Evolutionary conservation across 2,329 filamentous ascomycete genomes (phyloP).

Genomic region (Diaporthe sp.): DNA sequence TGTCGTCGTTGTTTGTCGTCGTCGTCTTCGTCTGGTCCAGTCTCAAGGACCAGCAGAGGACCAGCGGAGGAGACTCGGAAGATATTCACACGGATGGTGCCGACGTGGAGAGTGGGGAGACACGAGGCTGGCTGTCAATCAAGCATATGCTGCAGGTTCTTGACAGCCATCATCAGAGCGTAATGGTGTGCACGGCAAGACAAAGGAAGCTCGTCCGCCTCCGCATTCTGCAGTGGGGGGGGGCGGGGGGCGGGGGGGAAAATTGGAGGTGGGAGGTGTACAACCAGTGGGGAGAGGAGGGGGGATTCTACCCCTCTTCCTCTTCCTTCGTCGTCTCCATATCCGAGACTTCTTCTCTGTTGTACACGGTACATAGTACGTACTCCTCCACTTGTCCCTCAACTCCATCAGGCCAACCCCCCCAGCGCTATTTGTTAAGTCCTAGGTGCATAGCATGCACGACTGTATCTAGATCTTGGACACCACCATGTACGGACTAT

Average conservation of each 20-base stretch:
- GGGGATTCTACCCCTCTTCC: not conserved
- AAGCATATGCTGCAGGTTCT: not conserved
- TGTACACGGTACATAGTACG: not conserved
- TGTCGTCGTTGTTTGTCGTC: not conserved
- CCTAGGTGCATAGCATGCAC: too few relatives aligned
- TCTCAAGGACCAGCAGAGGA: not conserved
- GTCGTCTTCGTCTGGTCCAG: not conserved
- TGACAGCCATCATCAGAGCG: not conserved
- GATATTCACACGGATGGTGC: not conserved
- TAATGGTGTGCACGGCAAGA: not conserved
- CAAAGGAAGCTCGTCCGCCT: not conserved
- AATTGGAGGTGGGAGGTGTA: not conserved
- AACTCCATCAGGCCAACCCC: too few relatives aligned
- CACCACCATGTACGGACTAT: too few relatives aligned
- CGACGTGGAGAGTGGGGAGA: not conserved
- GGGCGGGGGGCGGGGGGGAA: not conserved
- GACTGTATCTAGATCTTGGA: too few relatives aligned
- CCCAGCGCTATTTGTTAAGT: too few relatives aligned
- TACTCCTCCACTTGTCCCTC: too few relatives aligned
- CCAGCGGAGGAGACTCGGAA: not conserved
- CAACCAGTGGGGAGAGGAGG: not conserved
- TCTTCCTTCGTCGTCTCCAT: not conserved
- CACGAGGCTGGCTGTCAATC: not conserved
- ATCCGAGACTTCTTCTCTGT: not conserved
- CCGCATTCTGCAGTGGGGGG: not conserved